Evolutionary conservation across 23 red algal genomes (phyloP), one percentile per base, ranked within the genome.

Genomic region (Pyropia haitanensis): DNA sequence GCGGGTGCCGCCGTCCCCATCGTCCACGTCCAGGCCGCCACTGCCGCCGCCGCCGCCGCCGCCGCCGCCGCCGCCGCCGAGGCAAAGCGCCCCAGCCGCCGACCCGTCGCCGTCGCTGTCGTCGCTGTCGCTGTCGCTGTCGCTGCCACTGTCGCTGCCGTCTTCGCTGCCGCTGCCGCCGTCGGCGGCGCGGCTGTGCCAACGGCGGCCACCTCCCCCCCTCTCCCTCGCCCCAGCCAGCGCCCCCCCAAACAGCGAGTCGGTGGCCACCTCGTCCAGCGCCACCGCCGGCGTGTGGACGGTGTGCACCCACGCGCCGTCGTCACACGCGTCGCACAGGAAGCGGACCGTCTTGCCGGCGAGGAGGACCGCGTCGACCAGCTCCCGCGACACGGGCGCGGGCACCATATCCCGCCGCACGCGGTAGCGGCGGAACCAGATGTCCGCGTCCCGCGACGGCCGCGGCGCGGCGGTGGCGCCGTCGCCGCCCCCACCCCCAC

Each of bases 271-370:
- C 39, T 46, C 39, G 39, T 7, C 13, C 8, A 46, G 39, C 39
- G 71, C 60, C 46, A 87, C 63, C 29, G 75, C 44, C 16, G 81
- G 71, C 6, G 81, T 28, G 34, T 87, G 81, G 10, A 26, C 28
- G 2, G 67, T 46, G 62, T 87, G 71, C n/a, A 91, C 78, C 87
- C 87, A 91, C 29, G 60, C 58, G 16, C 65, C 60, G 60, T 91
- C 87, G 5, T 49, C 65, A 52, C 87, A 91, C 26, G 74, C 79
- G 22, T 78, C 56, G n/a, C 87, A 56, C 30, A 91, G 58, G 54
- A 91, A 91, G 34, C 73, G 67, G 18, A 91, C 74, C 2, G 76
- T 82, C 33, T 91, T 91, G n/a, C 87, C 87, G 18, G 76, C 67
- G 22, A 82, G 67, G 13, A 91, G 61, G 18, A 78, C 71, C 15